These are phyloP conservation scores for Cryphonectria japonica DNA, from an alignment of 2,329 filamentous ascomycete genomes.

Conservation along the genomic window DNA sequence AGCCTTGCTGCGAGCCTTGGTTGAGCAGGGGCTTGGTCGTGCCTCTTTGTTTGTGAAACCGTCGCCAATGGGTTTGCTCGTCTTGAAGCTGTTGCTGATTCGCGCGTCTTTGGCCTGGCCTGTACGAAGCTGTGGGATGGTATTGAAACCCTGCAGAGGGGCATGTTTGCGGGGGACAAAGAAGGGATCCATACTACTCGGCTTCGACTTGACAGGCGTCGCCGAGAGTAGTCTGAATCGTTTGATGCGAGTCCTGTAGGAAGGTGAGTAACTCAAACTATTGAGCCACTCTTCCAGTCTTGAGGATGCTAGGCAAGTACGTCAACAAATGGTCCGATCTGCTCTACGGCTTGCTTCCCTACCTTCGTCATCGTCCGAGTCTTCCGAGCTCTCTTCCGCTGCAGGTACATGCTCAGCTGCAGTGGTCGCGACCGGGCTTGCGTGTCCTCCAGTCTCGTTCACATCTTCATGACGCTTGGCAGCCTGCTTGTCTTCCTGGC, in stretches of 20 bases:
- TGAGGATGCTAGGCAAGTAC: neutral
- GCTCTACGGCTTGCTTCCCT: neutral
- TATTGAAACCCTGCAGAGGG: slow-evolving; percentile 32
- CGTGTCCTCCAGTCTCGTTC: neutral
- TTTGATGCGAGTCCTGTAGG: slow-evolving; percentile 4
- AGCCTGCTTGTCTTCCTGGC: neutral
- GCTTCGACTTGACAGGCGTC: slow-evolving; percentile 3
- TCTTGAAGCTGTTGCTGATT: neutral
- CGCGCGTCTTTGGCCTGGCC: neutral
- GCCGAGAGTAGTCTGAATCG: neutral
- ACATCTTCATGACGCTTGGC: neutral
- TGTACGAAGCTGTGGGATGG: slow-evolving; percentile 25
- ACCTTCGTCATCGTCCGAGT: slow-evolving; percentile 8
- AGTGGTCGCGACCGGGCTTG: neutral
- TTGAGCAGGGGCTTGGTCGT: slow-evolving; percentile 8
- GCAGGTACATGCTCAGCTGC: neutral
- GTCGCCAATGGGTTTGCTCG: slow-evolving; percentile 9
- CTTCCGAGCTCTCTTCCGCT: neutral
- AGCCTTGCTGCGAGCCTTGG: slow-evolving; percentile 19
- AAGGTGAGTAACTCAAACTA: neutral
- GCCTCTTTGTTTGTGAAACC: slow-evolving; percentile 25
- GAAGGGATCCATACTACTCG: slow-evolving; percentile 26
- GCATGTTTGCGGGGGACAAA: neutral
- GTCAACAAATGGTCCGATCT: neutral
- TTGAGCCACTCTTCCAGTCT: neutral